Percentiles rank a stretch among this genome's conserved stretches.
Conservation (phyloP, 805 yeast genomes). For the Yamadazyma nakazawae region DNA sequence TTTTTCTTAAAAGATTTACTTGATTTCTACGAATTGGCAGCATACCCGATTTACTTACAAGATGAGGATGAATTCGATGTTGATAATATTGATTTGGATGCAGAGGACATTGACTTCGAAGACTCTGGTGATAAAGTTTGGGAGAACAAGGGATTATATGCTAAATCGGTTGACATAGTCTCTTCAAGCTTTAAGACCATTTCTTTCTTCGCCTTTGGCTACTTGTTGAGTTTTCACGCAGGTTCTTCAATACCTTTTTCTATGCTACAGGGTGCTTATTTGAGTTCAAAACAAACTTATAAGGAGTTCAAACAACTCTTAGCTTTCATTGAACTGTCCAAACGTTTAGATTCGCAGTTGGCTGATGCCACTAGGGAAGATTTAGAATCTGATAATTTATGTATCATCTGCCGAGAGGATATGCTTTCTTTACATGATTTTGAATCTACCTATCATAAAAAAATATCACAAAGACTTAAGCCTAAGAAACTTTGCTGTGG, state of each 20-base stretch:
- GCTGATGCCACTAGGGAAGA: conserved; percentile 61
- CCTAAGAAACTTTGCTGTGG: conserved; percentile 83
- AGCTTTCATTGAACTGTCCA: conserved; percentile 51
- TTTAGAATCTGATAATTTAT: conserved; percentile 52
- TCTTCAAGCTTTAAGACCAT: conserved; percentile 40
- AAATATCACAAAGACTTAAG: conserved; percentile 33
- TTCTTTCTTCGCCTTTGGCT: conserved; percentile 30
- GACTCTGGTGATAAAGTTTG: conserved; percentile 54
- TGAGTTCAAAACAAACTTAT: conserved; percentile 34
- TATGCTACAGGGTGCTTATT: conserved; percentile 42
- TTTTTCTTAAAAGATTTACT: conserved; percentile 45
- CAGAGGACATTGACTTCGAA: conserved; percentile 15
- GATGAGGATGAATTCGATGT: conserved; percentile 22
- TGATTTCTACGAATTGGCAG: conserved; percentile 53
- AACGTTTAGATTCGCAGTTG: conserved; percentile 61
- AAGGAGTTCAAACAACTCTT: conserved; percentile 42
- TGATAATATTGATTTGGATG: conserved; percentile 21
- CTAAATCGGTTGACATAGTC: conserved; percentile 54
- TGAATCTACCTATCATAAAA: conserved; percentile 20
- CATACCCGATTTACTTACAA: conserved; percentile 31
- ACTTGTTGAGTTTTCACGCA: conserved; percentile 32
- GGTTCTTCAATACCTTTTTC: conserved; percentile 32
- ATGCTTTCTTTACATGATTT: conserved; percentile 51
- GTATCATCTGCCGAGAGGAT: conserved; percentile 92
- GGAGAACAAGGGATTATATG: conserved; percentile 64